phyloP scores from a whole-genome alignment of 352 stramenopile genomes.

The Phytophthora tentaculata region DNA sequence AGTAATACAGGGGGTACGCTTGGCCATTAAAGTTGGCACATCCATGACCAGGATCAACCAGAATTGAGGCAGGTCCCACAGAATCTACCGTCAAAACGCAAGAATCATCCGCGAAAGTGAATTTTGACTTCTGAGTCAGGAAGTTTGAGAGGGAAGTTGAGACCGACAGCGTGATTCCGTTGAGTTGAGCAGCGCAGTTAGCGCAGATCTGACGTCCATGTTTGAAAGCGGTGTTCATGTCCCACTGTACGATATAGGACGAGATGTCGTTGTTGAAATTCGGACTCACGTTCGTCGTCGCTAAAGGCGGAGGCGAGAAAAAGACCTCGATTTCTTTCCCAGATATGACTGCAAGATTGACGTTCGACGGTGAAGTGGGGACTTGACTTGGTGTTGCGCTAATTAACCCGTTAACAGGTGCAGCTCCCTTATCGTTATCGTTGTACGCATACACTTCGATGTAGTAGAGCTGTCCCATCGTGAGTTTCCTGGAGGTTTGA shows the following conservation, averaged over 20 bases:
- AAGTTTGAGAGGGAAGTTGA: constrained; percentile 28
- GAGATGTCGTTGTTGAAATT: constrained; percentile 88
- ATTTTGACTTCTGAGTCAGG: constrained; percentile 33
- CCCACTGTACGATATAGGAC: constrained; percentile 92
- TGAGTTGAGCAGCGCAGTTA: constrained; percentile 52
- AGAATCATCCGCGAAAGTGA: constrained; percentile 59
- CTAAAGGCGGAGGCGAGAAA: constrained; percentile 82
- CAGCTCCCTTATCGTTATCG: constrained; percentile 63
- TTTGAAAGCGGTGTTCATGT: constrained; percentile 73
- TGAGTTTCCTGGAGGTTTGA: constrained; percentile 57
- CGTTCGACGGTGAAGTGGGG: constrained; percentile 85
- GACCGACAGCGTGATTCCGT: constrained; percentile 42
- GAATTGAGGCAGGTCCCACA: constrained; percentile 28
- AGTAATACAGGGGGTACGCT: constrained; percentile 66
- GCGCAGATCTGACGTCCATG: constrained; percentile 63
- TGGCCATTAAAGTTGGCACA: constrained; percentile 59
- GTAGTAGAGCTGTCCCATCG: constrained; percentile 76
- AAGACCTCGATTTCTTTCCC: constrained; percentile 89
- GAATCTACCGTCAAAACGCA: constrained; percentile 54
- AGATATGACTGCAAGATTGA: constrained; percentile 87
- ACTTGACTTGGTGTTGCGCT: constrained; percentile 82
- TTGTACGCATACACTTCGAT: constrained; percentile 91
- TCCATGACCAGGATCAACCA: constrained; percentile 22
- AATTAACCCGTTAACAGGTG: constrained; percentile 32
- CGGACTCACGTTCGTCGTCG: constrained; percentile 56